Base-by-base conservation (phyloP, 108 stramenopile species). In the Cyclotella distinguenda region DNA sequence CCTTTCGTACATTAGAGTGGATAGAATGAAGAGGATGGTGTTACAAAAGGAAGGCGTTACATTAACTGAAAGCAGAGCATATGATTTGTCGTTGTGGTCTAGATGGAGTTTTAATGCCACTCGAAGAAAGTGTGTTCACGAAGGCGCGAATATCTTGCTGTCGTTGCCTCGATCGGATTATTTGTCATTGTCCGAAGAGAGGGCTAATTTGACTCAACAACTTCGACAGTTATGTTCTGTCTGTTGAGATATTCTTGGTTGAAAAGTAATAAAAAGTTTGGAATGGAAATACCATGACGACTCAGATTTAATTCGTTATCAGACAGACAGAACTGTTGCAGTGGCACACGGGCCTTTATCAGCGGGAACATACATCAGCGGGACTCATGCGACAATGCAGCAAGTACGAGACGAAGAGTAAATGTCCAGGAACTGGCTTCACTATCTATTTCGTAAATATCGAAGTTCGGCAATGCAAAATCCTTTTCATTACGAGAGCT, bases 301-400 rank as follows among this genome's bases (percentile, higher is more conserved):
- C n/a, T n/a, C n/a, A n/a, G n/a, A 75, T 53, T 55, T 68, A 54
- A 75, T 75, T 57, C 66, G 61, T 0, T 75, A 75, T 36, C 60
- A 63, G 60, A 75, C 66, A 22, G 74, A 68, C 57, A 52, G 66
- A 31, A 75, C 44, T 49, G 74, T 75, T 19, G 57, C 74, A 6
- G 74, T 75, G 48, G 74, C 61, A 13, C 74, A 75, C 49, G 74
- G 74, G 11, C 74, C 74, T 25, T 57, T 75, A 39, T 45, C 60
- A 16, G 74, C 74, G 4, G 35, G 46, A 6, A 47, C 59, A 0
- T 75, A 75, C 42, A 46, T 75, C 9, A 75, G 74, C 50, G 74
- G 74, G 15, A 75, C 66, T n/a, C 66, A 67, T 60, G 58, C 53
- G 18, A 62, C 55, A 19, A 68, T 75, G 66, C 35, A 56, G 38